Evolutionary conservation across 192 early-diverging fungal species (phyloP).

Genomic region (Linderina pennispora): DNA sequence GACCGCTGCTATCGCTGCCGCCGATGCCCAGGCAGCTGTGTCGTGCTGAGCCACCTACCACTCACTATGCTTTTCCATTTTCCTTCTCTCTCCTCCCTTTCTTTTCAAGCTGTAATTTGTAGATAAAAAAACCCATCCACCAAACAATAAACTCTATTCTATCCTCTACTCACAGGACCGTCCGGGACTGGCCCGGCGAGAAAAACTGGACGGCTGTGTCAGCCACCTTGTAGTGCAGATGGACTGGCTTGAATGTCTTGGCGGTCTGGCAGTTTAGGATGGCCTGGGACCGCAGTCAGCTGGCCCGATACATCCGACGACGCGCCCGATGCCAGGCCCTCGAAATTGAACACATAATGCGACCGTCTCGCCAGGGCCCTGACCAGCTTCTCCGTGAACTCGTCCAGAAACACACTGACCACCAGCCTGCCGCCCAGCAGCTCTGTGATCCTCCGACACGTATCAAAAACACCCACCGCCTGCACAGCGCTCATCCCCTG

Average conservation of each 20-base stretch:
- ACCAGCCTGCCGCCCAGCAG: constrained; percentile 7
- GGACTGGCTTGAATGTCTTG: constrained; percentile 18
- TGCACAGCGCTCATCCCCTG: constrained; percentile 2
- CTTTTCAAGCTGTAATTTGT: neutral
- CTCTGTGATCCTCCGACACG: constrained; percentile 24
- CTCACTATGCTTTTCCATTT: neutral
- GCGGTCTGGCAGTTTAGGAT: constrained; percentile 19
- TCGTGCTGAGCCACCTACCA: neutral
- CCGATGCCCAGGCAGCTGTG: neutral
- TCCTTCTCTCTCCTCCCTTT: neutral
- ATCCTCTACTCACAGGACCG: constrained; percentile 11
- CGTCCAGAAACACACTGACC: constrained; percentile 23
- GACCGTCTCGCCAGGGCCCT: constrained; percentile 11
- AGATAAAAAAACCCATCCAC: constrained; percentile 1
- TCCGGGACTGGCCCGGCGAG: constrained; percentile 39
- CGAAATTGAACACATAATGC: constrained; percentile 27
- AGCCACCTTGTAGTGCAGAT: constrained; percentile 25
- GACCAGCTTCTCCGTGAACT: constrained; percentile 12
- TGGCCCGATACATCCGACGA: constrained; percentile 35
- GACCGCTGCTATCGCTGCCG: neutral
- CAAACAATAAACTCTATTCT: neutral
- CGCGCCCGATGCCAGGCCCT: constrained; percentile 20
- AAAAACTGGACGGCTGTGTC: constrained; percentile 38
- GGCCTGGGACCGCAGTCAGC: constrained; percentile 30
- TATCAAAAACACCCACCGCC: constrained; percentile 5